phyloP scores from a whole-genome alignment of 768 basidiomycete species.

The Pleurotus djamor region DNA sequence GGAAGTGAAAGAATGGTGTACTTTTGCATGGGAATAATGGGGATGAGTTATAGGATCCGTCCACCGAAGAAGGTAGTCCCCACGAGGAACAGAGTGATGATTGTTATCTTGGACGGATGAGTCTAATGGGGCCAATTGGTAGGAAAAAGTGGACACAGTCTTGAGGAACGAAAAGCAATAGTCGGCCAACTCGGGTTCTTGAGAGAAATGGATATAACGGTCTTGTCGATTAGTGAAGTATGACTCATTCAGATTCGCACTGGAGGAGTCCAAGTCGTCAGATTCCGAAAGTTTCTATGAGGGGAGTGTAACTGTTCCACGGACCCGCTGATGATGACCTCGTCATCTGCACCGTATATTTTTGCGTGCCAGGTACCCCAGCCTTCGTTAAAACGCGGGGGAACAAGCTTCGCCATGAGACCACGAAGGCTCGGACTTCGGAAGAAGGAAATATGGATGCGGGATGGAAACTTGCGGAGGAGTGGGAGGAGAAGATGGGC shows the following conservation, averaged over 20 bases:
- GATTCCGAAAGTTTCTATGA: neutral
- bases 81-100: slow-evolving; percentile 26
- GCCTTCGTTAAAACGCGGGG: slow-evolving; percentile 94
- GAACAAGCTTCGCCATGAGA: slow-evolving; percentile 72
- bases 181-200: slow-evolving; percentile 62
- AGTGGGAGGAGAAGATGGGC: slow-evolving; percentile 71
- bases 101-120: neutral
- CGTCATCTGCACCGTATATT: slow-evolving; percentile 90
- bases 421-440: slow-evolving; percentile 84
- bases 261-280: slow-evolving; percentile 24
- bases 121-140: slow-evolving; percentile 37
- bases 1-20: slow-evolving; percentile 47
- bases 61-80: slow-evolving; percentile 64
- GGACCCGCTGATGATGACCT: slow-evolving; percentile 91
- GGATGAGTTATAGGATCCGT: slow-evolving; percentile 63
- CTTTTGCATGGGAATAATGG: slow-evolving; percentile 63
- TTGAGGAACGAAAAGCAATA: slow-evolving; percentile 84
- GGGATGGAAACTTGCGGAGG: slow-evolving; percentile 63
- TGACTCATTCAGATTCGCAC: slow-evolving; percentile 89
- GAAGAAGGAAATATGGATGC: slow-evolving; percentile 80
- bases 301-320: slow-evolving; percentile 12
- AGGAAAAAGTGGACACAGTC: slow-evolving; percentile 72
- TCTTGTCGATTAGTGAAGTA: slow-evolving; percentile 97
- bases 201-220: slow-evolving; percentile 78
- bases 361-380: slow-evolving; percentile 99